Evolutionary conservation across 1,139 yeast genomes (phyloP).

Genomic region (Candida sp.): DNA sequence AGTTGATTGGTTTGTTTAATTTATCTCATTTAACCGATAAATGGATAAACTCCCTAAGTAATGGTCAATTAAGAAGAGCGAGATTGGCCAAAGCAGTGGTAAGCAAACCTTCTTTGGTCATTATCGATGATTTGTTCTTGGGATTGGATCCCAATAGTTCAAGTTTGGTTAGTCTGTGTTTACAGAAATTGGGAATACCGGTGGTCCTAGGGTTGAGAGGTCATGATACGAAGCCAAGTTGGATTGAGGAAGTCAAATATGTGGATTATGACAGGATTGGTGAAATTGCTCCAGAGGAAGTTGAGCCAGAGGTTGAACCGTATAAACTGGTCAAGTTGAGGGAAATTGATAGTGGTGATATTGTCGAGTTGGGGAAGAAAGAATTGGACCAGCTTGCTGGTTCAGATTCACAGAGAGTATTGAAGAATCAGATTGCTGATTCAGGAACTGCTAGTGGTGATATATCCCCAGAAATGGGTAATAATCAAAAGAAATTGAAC

Average conservation of each 20-base stretch:
- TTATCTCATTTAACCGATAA: slow-evolving; percentile 56
- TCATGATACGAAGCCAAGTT: slow-evolving; percentile 72
- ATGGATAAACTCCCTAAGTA: slow-evolving; percentile 86
- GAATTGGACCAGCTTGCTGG: too few species aligned
- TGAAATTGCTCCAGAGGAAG: too few species aligned
- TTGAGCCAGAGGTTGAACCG: slow-evolving; percentile 37
- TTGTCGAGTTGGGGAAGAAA: too few species aligned
- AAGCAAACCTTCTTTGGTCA: slow-evolving; percentile 57
- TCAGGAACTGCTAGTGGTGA: too few species aligned
- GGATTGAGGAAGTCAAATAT: slow-evolving; percentile 73
- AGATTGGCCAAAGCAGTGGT: slow-evolving; percentile 75
- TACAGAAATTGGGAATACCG: slow-evolving; percentile 21
- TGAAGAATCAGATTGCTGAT: too few species aligned
- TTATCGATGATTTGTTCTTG: slow-evolving; percentile 88
- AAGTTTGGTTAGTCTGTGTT: slow-evolving; percentile 48
- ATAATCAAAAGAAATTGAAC: too few species aligned
- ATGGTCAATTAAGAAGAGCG: slow-evolving; percentile 92
- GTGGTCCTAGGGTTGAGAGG: slow-evolving; percentile 71
- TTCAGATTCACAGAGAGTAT: too few species aligned
- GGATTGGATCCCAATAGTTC: slow-evolving; percentile 85
- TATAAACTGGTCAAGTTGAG: neutral
- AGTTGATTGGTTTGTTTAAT: slow-evolving; percentile 48
- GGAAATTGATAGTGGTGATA: too few species aligned
- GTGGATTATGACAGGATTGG: slow-evolving; percentile 58
- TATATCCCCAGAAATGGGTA: too few species aligned